Percentiles rank a stretch among this genome's conserved stretches.
Conservation (phyloP, 176 grass and related monocot genomes). For the Panicum miliaceum region DNA sequence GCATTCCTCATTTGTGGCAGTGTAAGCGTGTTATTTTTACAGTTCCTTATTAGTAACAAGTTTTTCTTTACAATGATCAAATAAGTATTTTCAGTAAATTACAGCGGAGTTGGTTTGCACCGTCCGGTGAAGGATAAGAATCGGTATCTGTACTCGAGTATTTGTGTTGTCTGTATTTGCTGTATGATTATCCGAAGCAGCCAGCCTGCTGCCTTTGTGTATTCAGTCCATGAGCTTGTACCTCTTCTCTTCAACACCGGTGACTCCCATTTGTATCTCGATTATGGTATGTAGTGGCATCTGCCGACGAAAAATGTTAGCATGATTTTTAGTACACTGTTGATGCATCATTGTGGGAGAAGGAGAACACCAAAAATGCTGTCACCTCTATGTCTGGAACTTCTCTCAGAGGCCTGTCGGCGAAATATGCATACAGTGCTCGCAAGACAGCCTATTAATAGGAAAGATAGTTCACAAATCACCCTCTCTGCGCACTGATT, state of each 20-base stretch:
- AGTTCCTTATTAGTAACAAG: constrained; percentile 20
- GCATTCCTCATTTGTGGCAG: constrained; percentile 32
- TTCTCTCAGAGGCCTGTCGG: constrained; percentile 88
- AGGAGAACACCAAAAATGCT: neutral
- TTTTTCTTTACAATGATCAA: constrained; percentile 41
- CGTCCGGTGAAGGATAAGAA: neutral
- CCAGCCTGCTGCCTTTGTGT: neutral
- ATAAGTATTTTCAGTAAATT: constrained; percentile 3
- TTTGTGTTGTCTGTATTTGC: constrained; percentile 37
- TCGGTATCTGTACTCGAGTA: constrained; percentile 20
- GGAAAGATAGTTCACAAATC: constrained; percentile 32
- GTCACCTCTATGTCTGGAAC: constrained; percentile 89
- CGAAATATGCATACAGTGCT: constrained; percentile 92
- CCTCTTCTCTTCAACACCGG: constrained; percentile 86
- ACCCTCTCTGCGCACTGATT: neutral
- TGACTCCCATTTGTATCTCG: constrained; percentile 98
- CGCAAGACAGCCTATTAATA: constrained; percentile 78
- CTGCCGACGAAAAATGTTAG: constrained; percentile 40
- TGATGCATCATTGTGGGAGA: neutral
- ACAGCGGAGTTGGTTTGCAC: constrained; percentile 12
- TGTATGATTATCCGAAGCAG: constrained; percentile 17
- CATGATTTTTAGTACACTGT: neutral
- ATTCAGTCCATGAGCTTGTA: constrained; percentile 96
- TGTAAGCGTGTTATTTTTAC: constrained; percentile 29
- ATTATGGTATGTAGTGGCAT: constrained; percentile 97